Percentiles rank a stretch among this genome's conserved stretches.
phyloP scores from a whole-genome alignment of 2,329 filamentous ascomycete species.

The Alternaria dauci region DNA sequence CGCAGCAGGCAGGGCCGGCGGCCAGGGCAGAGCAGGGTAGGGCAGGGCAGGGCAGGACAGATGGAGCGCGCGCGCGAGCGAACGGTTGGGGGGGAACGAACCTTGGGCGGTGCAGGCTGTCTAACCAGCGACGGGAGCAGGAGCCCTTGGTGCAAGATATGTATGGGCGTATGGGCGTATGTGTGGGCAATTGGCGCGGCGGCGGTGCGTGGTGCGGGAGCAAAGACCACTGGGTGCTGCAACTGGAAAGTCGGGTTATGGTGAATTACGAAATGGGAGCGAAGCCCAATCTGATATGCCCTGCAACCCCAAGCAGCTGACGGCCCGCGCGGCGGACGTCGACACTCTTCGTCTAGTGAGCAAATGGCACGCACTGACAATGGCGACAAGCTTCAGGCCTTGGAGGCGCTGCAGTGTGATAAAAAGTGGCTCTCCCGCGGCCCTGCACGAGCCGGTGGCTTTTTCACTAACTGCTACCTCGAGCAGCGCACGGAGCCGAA shows the following conservation, averaged over 20 bases:
- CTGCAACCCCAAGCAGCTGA: conserved; percentile 27
- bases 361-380: conserved; percentile 28
- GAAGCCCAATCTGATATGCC: conserved; percentile 27
- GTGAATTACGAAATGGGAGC: conserved; percentile 22
- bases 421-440: conserved; percentile 15
- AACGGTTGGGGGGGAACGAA: conserved; percentile 14
- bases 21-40: neutral
- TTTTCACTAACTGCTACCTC: conserved; percentile 11
- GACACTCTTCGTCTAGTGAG: conserved; percentile 26
- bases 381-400: conserved; percentile 15
- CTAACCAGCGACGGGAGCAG: conserved; percentile 17
- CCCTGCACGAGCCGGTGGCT: conserved; percentile 25
- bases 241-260: conserved; percentile 12
- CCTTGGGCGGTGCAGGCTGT: conserved; percentile 12
- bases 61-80: conserved; percentile 17
- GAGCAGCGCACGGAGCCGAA: conserved; percentile 11
- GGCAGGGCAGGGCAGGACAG: conserved; percentile 17
- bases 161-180: neutral
- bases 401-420: conserved; percentile 26
- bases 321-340: conserved; percentile 29
- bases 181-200: conserved; percentile 8
- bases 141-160: conserved; percentile 11
- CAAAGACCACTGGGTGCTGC: conserved; percentile 10
- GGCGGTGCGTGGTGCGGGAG: conserved; percentile 11
- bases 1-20: conserved; percentile 19